Conservation (phyloP, 139 green algal genomes). For the Chlamydomonas sp. region DNA sequence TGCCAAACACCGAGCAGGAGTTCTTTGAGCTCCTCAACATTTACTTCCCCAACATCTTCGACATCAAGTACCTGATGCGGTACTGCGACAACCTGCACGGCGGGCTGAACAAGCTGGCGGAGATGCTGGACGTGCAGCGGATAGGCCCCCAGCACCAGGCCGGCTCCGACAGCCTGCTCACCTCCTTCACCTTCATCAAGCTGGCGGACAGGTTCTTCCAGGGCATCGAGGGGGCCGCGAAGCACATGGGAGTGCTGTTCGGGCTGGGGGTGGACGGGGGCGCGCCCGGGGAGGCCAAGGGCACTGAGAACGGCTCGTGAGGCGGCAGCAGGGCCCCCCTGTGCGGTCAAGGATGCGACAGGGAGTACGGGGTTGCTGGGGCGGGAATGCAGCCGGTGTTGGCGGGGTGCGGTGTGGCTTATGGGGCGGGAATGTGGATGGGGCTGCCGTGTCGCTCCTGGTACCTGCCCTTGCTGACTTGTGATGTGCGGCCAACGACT, state of each 20-base stretch:
- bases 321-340: too few species aligned
- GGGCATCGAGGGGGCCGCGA: conserved; percentile 70
- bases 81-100: conserved; percentile 96
- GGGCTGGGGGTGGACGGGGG: conserved; percentile 74
- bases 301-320: too few species aligned
- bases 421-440: too few species aligned
- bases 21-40: conserved; percentile 95
- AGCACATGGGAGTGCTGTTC: conserved; percentile 92
- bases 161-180: conserved; percentile 86
- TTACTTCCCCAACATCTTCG: conserved; percentile 97
- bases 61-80: conserved; percentile 99
- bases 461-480: too few species aligned
- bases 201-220: conserved; percentile 86
- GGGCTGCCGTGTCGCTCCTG: too few species aligned
- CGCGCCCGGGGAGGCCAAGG: too few species aligned
- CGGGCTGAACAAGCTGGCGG: conserved; percentile 96
- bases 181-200: conserved; percentile 93
- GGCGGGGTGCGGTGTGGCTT: too few species aligned
- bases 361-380: too few species aligned
- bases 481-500: too few species aligned
- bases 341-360: too few species aligned
- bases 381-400: too few species aligned
- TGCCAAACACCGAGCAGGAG: conserved; percentile 88
- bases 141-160: conserved; percentile 95
- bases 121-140: conserved; percentile 90